Evolutionary conservation across 495 filamentous ascomycete species (phyloP).

Genomic region (Pseudomonodictys pantanalensis): DNA sequence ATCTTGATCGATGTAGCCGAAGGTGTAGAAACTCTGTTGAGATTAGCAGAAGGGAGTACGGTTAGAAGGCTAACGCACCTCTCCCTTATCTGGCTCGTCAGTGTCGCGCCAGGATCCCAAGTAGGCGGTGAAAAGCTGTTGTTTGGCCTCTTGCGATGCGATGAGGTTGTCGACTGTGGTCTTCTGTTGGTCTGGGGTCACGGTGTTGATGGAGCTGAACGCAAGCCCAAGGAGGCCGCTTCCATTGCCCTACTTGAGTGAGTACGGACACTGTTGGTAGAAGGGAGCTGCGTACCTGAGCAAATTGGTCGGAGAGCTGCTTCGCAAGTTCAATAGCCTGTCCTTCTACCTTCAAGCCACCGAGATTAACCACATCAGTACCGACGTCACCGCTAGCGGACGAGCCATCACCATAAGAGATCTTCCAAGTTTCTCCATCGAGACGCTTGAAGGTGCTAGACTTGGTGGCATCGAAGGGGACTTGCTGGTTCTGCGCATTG

Average conservation of each 20-base stretch:
- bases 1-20: constrained; percentile 70
- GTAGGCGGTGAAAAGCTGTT: constrained; percentile 68
- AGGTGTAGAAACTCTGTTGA: constrained; percentile 72
- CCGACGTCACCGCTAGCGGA: constrained; percentile 68
- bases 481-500: constrained; percentile 42
- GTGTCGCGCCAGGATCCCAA: constrained; percentile 63
- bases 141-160: constrained; percentile 31
- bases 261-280: not conserved
- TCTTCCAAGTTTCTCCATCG: constrained; percentile 59
- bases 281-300: constrained; percentile 10
- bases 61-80: not conserved
- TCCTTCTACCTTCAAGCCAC: constrained; percentile 59
- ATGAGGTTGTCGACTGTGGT: constrained; percentile 78
- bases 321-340: constrained; percentile 71
- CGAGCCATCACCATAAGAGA: constrained; percentile 70
- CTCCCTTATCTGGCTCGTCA: constrained; percentile 52
- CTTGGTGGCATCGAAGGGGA: constrained; percentile 56
- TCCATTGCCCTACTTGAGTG: constrained; percentile 47
- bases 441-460: constrained; percentile 61
- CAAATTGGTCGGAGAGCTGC: constrained; percentile 58
- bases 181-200: constrained; percentile 55
- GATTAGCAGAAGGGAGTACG: not conserved
- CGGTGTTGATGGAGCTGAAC: constrained; percentile 67
- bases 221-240: constrained; percentile 75
- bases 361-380: constrained; percentile 62